Base-by-base conservation (phyloP, 768 basidiomycete species). In the Calocybe gangraenosa region DNA sequence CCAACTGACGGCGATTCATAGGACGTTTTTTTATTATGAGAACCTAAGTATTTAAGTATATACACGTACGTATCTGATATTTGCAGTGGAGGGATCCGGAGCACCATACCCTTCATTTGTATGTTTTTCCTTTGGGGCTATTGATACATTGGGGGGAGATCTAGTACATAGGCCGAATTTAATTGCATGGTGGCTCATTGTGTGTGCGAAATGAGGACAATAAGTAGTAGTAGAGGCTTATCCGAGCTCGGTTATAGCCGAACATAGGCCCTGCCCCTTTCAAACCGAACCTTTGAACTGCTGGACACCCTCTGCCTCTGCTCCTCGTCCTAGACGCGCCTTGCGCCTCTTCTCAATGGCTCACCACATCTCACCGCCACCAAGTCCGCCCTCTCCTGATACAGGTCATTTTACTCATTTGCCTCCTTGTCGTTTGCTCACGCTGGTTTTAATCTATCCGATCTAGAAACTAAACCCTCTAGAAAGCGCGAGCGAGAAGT, bases 401-500 rank as follows among this genome's bases (percentile, higher is more conserved):
- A 56, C 62, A 65, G 76, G 76, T 78, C 47, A 54, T 65, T 52
- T 50, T 42, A 32, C 42, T 53, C 44, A 6, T 6, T 11, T 11
- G 25, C 43, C 47, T 49, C 25, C 25, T 34, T n/a, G 19, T 20
- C 30, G 17, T 22, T 8, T 21, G 38, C 44, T 37, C 18, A 47
- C 37, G 43, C 14, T 15, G 14, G 44, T 53, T 37, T 47, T 46
- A 44, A 59, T 52, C 49, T 47, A 50, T 54, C 47, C 52, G 50
- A 53, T 53, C 49, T 51, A 74, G 75, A 75, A 41, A 61, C 71
- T 53, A 79, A 70, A 50, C 61, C 69, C 37, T 79, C 84, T 18
- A 75, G 76, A 61, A 91, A 91, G 64, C 75, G 87, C 51, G 86
- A 87, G 62, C 71, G 87, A 28, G 87, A 89, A 63, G 78, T 83